Base-by-base conservation (phyloP, 257 asterid species). In the Solanum peruvianum region DNA sequence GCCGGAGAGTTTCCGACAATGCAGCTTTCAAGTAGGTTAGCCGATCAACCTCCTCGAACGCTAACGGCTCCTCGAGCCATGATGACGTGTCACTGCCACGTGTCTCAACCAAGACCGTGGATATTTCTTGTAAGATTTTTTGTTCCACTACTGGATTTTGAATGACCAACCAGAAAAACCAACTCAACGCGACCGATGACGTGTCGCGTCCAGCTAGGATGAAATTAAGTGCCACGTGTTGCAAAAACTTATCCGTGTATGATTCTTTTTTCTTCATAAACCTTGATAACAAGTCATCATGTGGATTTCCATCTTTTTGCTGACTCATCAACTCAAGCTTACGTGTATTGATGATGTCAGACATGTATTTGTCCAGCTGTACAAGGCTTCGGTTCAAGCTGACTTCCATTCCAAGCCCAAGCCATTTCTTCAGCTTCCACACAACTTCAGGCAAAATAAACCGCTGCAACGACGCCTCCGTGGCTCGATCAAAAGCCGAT, bases 131-230 rank as follows among this genome's bases (percentile, higher is more conserved):
- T 2, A 95, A 86, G 71, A 95, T 93, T 56, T 93, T 90, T 7
- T 87, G 90, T 83, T 96, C 98, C 41, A 93, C 94, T 58, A 87
- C 78, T 9, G 98, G 97, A 29, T 95, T 92, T 62, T 95, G 96
- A 35, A 90, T 93, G 86, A 94, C 87, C 81, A 92, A 91, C 98
- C 98, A 96, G 91, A 96, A 96, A 92, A 95, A 96, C 99, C 99
- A 96, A 91, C 98, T 93, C 66, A 96, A 90, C 3, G 99, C 99
- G 1, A 91, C 99, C 1, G 99, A 95, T 37, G 99, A 96, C 56
- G 99, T 96, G 94, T 96, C 99, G 1, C 99, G 93, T 67, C 99
- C 99, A 35, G 99, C 99, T 88, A 96, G 94, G 93, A 96, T 94
- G 94, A 96, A 96, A 75, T 93, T 96, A 82, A 96, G 98, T 8